phyloP scores from a whole-genome alignment of 371 early-diverging fungal genomes.

The Batrachochytrium dendrobatidis region DNA sequence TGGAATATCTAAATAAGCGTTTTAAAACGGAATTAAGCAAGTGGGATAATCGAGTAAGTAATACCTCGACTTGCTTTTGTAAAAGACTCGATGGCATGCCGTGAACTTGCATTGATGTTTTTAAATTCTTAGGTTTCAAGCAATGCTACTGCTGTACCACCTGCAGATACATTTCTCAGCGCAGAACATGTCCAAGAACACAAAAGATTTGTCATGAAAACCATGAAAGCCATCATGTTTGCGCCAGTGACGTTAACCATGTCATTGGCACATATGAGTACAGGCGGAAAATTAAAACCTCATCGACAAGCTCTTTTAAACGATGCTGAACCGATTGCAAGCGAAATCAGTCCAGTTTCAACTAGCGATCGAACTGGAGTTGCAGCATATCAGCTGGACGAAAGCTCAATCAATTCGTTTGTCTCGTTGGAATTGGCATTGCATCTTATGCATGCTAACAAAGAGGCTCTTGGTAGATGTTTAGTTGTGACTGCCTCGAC shows the following conservation, averaged over 20 bases:
- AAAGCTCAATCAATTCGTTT: slow-evolving; percentile 56
- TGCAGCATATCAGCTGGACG: slow-evolving; percentile 35
- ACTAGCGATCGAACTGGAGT: not conserved
- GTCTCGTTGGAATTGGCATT: slow-evolving; percentile 71
- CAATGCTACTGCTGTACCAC: no score
- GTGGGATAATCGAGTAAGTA: slow-evolving; percentile 38
- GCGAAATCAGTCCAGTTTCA: not conserved
- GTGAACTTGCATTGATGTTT: no score
- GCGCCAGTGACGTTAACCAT: slow-evolving; percentile 41
- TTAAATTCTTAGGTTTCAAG: no score
- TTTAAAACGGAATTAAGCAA: slow-evolving; percentile 34
- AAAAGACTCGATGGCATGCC: not conserved
- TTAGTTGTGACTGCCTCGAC: slow-evolving; percentile 47
- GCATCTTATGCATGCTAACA: slow-evolving; percentile 71
- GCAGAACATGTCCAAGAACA: slow-evolving; percentile 36
- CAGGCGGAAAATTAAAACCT: slow-evolving; percentile 11
- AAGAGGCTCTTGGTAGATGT: slow-evolving; percentile 64
- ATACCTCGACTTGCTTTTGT: not conserved
- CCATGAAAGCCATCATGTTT: slow-evolving; percentile 40
- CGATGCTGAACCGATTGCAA: slow-evolving; percentile 20
- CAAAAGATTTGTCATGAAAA: slow-evolving; percentile 40
- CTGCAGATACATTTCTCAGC: no score
- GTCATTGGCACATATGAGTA: slow-evolving; percentile 15
- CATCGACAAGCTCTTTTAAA: slow-evolving; percentile 20
- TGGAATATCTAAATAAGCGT: slow-evolving; percentile 26